These are phyloP conservation scores for Boechera stricta DNA, from an alignment of 345 rosid genomes.

Conservation along the genomic window DNA sequence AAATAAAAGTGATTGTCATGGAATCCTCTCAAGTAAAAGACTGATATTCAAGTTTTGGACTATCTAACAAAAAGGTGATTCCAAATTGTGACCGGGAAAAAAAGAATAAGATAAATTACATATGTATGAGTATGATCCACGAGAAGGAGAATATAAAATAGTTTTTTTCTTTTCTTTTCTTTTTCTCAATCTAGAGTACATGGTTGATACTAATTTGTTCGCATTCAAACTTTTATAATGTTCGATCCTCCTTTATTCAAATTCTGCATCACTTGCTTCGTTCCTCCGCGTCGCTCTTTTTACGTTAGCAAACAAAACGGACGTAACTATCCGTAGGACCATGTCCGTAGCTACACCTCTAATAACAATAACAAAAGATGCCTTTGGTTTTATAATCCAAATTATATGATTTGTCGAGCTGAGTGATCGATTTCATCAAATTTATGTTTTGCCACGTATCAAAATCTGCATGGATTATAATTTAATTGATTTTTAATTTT, in stretches of 20 bases:
- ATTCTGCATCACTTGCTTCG: slow-evolving; percentile 39
- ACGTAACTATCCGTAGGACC: slow-evolving; percentile 41
- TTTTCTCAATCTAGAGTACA: not conserved
- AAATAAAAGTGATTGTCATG: slow-evolving; percentile 2
- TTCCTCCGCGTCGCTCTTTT: slow-evolving; percentile 45
- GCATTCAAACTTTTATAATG: slow-evolving; percentile 1
- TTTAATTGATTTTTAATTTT: too few relatives aligned
- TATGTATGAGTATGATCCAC: slow-evolving; percentile 26
- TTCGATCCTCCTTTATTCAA: slow-evolving; percentile 12
- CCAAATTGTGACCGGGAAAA: slow-evolving; percentile 6
- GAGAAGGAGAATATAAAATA: slow-evolving; percentile 29
- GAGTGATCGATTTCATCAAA: not conserved
- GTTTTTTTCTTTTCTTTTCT: not conserved
- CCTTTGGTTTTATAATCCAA: slow-evolving; percentile 20
- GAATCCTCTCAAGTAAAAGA: not conserved
- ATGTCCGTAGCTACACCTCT: slow-evolving; percentile 17
- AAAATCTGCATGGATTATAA: slow-evolving; percentile 4
- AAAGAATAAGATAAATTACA: not conserved
- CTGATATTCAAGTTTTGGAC: slow-evolving; percentile 37
- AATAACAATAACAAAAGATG: slow-evolving; percentile 32
- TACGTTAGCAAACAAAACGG: slow-evolving; percentile 45
- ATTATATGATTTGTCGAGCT: slow-evolving; percentile 20
- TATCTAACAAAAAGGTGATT: slow-evolving; percentile 18
- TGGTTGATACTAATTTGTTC: slow-evolving; percentile 28
- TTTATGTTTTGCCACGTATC: slow-evolving; percentile 31